Conservation (phyloP, 495 filamentous ascomycete species). For the Lepraria neglecta region DNA sequence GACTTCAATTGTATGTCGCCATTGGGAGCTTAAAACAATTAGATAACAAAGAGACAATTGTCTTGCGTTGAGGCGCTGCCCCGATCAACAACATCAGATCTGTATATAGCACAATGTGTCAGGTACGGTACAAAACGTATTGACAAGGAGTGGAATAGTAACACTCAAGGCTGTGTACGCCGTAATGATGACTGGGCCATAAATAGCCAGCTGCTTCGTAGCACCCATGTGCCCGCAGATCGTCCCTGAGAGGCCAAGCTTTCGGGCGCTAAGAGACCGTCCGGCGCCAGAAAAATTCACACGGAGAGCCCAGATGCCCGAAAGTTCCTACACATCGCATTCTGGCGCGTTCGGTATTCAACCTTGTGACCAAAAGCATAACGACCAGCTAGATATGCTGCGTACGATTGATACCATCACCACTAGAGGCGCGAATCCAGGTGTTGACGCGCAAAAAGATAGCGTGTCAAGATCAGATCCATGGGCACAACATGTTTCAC, state of each 20-base stretch:
- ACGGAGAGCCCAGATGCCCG: too few species aligned
- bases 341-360: too few species aligned
- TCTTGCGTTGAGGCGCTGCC: background rate
- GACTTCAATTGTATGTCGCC: background rate
- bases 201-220: conserved; percentile 3
- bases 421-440: too few species aligned
- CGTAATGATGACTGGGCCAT: conserved; percentile 1
- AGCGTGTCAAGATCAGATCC: conserved; percentile 1
- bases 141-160: background rate
- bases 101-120: background rate
- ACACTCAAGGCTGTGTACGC: background rate
- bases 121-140: background rate
- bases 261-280: background rate
- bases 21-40: background rate
- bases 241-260: background rate
- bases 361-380: too few species aligned
- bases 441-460: background rate
- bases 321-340: too few species aligned
- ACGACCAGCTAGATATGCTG: too few species aligned
- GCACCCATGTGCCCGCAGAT: background rate
- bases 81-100: background rate
- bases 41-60: background rate
- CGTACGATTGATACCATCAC: too few species aligned
- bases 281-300: background rate
- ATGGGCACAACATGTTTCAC: background rate